Percentiles rank a stretch among this genome's conserved stretches.
These are phyloP conservation scores for Adansonia madagascariensis DNA, from an alignment of 441 rosid genomes.

Conservation along the genomic window DNA sequence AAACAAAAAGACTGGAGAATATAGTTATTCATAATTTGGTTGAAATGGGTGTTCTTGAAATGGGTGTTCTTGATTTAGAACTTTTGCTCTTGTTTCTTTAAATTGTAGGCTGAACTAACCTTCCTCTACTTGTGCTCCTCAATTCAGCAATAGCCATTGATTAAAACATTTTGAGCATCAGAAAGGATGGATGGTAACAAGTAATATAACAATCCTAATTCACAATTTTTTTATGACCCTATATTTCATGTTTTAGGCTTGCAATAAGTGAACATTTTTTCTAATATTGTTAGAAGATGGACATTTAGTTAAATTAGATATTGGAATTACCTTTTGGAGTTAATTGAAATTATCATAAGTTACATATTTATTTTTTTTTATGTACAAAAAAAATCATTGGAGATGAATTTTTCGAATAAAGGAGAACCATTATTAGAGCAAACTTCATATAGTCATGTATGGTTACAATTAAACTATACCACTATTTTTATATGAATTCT, in stretches of 20 bases:
- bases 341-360: too few species aligned
- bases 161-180: background rate
- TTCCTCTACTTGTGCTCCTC: background rate
- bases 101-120: background rate
- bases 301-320: background rate
- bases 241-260: background rate
- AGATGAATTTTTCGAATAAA: too few species aligned
- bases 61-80: background rate
- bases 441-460: too few species aligned
- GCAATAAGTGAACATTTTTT: background rate
- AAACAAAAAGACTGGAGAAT: background rate
- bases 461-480: too few species aligned
- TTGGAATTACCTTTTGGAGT: too few species aligned
- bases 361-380: background rate
- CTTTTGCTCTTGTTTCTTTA: background rate
- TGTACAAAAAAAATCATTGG: background rate
- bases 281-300: background rate
- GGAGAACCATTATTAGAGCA: too few species aligned
- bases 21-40: background rate
- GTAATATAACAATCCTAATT: background rate
- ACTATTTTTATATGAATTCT: too few species aligned
- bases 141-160: background rate
- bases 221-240: background rate
- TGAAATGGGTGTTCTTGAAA: background rate
- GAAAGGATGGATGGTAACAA: background rate